These are phyloP conservation scores for Mycena citricolor DNA, from an alignment of 1,284 basidiomycete genomes.

Conservation along the genomic window DNA sequence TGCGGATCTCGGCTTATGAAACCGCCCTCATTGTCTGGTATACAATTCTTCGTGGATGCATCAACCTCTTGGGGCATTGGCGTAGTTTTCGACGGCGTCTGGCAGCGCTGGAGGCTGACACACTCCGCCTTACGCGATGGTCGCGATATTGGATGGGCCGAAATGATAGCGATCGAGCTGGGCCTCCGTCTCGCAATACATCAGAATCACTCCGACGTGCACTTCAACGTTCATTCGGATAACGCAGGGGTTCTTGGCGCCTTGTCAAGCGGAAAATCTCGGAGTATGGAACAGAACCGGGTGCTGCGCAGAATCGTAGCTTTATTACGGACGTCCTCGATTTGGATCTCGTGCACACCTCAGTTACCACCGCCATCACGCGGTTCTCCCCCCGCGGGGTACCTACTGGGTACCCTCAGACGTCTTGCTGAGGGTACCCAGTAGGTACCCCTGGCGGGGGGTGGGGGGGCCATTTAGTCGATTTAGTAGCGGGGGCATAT, in stretches of 20 bases:
- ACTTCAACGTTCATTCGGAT: conserved; percentile 31
- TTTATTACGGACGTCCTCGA: conserved; percentile 21
- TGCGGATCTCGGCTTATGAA: conserved; percentile 19
- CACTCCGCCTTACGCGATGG: too few relatives aligned
- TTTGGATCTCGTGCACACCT: conserved; percentile 26
- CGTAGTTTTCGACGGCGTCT: conserved; percentile 28
- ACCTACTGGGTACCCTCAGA: too few relatives aligned
- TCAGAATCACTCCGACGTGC: conserved; percentile 11
- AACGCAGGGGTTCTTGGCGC: conserved; percentile 35
- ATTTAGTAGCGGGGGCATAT: too few relatives aligned
- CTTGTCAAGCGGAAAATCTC: conserved; percentile 25
- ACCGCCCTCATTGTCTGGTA: conserved; percentile 16
- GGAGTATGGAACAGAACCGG: conserved; percentile 28
- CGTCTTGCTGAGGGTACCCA: too few relatives aligned
- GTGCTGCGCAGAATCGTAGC: conserved; percentile 27
- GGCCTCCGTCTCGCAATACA: conserved; percentile 19
- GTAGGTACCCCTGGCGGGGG: too few relatives aligned
- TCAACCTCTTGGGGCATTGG: conserved; percentile 37
- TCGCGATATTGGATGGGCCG: conserved; percentile 33
- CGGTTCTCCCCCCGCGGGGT: too few relatives aligned
- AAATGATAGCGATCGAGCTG: conserved; percentile 39
- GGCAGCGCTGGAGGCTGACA: conserved; percentile 36
- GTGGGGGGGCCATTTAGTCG: too few relatives aligned
- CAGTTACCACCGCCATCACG: too few relatives aligned
- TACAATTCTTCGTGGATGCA: conserved; percentile 31